Conservation (phyloP, 495 filamentous ascomycete genomes). For the Lasiosphaeris hirsuta region DNA sequence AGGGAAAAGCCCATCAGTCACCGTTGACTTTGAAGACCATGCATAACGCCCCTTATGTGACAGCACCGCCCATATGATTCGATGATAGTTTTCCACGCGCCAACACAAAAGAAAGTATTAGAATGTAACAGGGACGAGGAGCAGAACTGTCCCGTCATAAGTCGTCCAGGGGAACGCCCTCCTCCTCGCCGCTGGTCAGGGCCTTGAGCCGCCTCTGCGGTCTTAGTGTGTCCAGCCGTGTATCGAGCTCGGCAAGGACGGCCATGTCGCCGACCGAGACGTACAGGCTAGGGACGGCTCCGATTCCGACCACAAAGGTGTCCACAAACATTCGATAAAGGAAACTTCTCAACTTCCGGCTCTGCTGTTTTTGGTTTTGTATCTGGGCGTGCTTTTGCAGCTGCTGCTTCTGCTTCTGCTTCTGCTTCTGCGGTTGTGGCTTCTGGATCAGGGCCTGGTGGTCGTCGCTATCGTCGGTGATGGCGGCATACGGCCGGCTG, state of each 20-base stretch:
- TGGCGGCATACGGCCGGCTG: slow-evolving; percentile 3
- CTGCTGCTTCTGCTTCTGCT: not conserved
- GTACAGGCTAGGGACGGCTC: slow-evolving; percentile 6
- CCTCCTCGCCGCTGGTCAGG: no score
- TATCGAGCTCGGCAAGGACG: slow-evolving; percentile 5
- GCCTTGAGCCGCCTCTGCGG: not conserved
- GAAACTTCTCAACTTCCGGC: slow-evolving; percentile 1
- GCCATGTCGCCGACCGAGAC: slow-evolving; percentile 7
- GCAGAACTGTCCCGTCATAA: no score
- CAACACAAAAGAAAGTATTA: no score
- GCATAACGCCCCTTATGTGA: no score
- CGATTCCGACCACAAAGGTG: slow-evolving; percentile 4
- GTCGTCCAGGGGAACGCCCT: no score
- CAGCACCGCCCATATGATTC: no score
- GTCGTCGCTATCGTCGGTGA: not conserved
- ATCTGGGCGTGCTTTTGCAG: slow-evolving; percentile 5
- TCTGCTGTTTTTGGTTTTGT: not conserved
- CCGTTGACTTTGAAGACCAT: no score
- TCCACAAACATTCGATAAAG: slow-evolving; percentile 3
- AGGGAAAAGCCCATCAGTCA: no score
- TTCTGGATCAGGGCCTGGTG: not conserved
- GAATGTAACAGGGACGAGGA: no score
- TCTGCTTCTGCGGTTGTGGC: not conserved
- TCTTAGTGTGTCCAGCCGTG: not conserved
- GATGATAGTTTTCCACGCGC: no score